A percentile compares a stretch with the other conserved stretches of the same genome.
These are phyloP conservation scores for Arachnomyces sp. DNA, from an alignment of 2,329 filamentous ascomycete species.

Conservation along the genomic window DNA sequence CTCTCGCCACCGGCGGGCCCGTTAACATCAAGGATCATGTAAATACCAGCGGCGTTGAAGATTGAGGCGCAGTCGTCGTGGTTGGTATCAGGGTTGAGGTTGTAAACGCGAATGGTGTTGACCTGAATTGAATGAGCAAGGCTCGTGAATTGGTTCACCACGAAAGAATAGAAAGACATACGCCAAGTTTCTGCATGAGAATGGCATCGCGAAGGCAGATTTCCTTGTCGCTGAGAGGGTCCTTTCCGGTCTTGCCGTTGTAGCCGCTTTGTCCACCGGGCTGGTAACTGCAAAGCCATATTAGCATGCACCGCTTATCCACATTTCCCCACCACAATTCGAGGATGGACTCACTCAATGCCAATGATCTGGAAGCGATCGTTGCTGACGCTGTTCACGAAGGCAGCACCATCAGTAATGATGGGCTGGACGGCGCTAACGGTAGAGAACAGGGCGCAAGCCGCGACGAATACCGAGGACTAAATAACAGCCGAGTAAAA, in stretches of 20 bases:
- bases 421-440: conserved; percentile 49
- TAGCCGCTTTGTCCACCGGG: conserved; percentile 55
- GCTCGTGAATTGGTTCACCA: neutral
- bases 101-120: conserved; percentile 61
- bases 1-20: conserved; percentile 50
- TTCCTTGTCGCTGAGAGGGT: conserved; percentile 52
- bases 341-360: conserved; percentile 44
- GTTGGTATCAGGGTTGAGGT: conserved; percentile 51
- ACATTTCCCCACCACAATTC: conserved; percentile 9
- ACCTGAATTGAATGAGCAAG: conserved; percentile 27
- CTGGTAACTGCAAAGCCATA: conserved; percentile 43
- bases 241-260: conserved; percentile 40
- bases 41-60: conserved; percentile 60
- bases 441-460: conserved; percentile 37
- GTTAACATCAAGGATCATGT: conserved; percentile 61
- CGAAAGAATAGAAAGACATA: conserved; percentile 23
- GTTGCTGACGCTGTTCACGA: conserved; percentile 51
- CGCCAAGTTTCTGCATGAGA: conserved; percentile 55
- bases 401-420: conserved; percentile 52
- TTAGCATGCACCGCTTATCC: conserved; percentile 15
- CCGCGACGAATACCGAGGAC: conserved; percentile 26
- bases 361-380: conserved; percentile 56
- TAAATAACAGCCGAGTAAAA: conserved; percentile 14
- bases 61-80: conserved; percentile 57
- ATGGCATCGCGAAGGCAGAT: conserved; percentile 56